Conservation (phyloP, 2,329 filamentous ascomycete species). For the Pseudopithomyces maydicus region DNA sequence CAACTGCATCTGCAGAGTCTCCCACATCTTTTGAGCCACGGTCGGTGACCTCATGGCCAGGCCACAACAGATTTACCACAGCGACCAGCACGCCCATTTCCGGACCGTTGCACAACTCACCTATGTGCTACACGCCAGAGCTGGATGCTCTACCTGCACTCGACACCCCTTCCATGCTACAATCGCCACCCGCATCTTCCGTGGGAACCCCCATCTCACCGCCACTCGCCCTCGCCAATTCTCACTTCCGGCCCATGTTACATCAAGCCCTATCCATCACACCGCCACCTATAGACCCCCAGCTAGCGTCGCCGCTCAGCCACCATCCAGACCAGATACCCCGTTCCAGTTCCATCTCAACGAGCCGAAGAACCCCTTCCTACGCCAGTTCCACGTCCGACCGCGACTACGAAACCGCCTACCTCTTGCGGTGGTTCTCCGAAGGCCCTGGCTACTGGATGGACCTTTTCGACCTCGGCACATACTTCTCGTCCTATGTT, state of each 20-base stretch:
- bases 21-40: conserved; percentile 36
- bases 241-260: conserved; percentile 63
- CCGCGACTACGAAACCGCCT: conserved; percentile 62
- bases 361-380: conserved; percentile 29
- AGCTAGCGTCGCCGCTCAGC: conserved; percentile 38
- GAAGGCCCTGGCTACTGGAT: conserved; percentile 66
- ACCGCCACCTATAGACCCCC: conserved; percentile 42
- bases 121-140: conserved; percentile 43
- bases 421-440: conserved; percentile 64
- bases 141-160: conserved; percentile 33
- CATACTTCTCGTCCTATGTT: conserved; percentile 65
- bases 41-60: conserved; percentile 30
- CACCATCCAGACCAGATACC: conserved; percentile 29
- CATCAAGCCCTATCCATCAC: conserved; percentile 31
- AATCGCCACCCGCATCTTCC: conserved; percentile 36
- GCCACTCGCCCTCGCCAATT: conserved; percentile 50
- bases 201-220: conserved; percentile 47
- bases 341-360: conserved; percentile 30
- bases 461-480: conserved; percentile 61
- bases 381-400: conserved; percentile 26
- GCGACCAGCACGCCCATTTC: conserved; percentile 32
- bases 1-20: conserved; percentile 37
- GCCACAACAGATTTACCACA: conserved; percentile 29
- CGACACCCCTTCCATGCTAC: conserved; percentile 22
- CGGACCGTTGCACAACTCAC: conserved; percentile 29